Evolutionary conservation across 805 yeast genomes (phyloP), one percentile per base, ranked within the genome.

Genomic region (Barnettozyma sucrosica): DNA sequence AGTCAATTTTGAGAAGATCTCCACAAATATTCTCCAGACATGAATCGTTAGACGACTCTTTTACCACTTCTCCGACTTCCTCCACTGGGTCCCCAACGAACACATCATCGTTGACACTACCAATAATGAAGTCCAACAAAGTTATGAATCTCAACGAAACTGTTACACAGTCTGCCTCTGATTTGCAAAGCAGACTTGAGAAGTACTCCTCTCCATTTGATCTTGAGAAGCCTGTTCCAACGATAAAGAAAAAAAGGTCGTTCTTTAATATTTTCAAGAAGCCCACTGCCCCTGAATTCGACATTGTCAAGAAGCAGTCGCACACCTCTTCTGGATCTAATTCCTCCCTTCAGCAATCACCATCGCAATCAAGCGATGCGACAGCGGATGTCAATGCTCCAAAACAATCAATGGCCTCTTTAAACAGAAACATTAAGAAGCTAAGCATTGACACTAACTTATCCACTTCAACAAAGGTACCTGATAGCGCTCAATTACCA

Each of bases 241-340:
- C 52, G 16, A 23, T 36, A 6, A 55, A 51, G 39, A 55, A 48
- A 41, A 52, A 61, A 43, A 59, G 50, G 44, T 61, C 64, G 1
- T 45, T 61, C 32, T 61, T 61, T 32, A 51, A 50, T 16, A 13
- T 61, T 3, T 61, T 61, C 39, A 57, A 53, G 48, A 49, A 46
- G 19, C 30, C 47, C 24, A 51, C 42, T 18, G 57, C 53, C 18
- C 58, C 62, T 11, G 45, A 51, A 4, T 59, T 60, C 38, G 64
- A 60, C 41, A 57, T 60, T 32, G 59, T 56, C 9, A 54, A 55
- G 10, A 53, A 51, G 44, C 37, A 46, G 13, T 11, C 32, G 14
- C 6, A 13, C 32, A 3, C 32, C 16, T 33, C 51, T 7, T 21
- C 46, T 21, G 36, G 32, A 14, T 39, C 47, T 21, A 21, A 28